Base-by-base conservation (phyloP, 805 yeast species). In the Metschnikowia similis region DNA sequence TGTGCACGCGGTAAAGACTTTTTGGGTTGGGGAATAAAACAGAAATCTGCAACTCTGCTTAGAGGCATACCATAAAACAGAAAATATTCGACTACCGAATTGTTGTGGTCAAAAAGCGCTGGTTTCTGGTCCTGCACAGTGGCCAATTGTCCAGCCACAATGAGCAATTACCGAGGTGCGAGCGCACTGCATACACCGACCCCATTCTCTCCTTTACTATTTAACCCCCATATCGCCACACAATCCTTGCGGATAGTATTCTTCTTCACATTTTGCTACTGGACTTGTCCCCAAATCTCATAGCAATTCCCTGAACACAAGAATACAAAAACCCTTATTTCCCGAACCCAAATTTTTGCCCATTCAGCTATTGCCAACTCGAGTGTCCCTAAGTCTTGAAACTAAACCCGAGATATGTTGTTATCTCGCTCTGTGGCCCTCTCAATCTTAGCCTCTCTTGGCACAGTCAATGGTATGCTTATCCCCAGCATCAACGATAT, bases 401-500 rank as follows among this genome's bases (percentile, higher is more conserved):
- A 13, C 34, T 39, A 14, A 11, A 21, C 9, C 31, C 37, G 45
- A 41, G 45, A 38, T 26, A 72, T 72, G 76, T 66, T 66, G 60
- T 67, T 74, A 57, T 60, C 75, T 37, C 71, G 63, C 54, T 63
- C 77, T 28, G 69, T 71, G 48, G 77, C 77, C 14, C 61, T 73
- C 54, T 64, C 77, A 51, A 72, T 74, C 53, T 65, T 74, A 60
- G 68, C 72, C 44, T 54, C 75, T 50, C 56, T 72, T 51, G 74
- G 75, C 47, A 74, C 65, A 45, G 46, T 43, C 32, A 66, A 72
- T 50, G 77, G 68, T 38, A 71, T 85, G 62, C 84, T 85, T 51
- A 81, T 85, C 56, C 92, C 92, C 32, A 71, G 76, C 44, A 67
- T 77, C 38, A 66, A 66, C 41, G 74, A 69, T 52, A 65, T 70